A percentile compares a stretch with the other conserved stretches of the same genome.
Conservation (phyloP, 176 grass and related monocot genomes). For the Urochloa ruziziensis region DNA sequence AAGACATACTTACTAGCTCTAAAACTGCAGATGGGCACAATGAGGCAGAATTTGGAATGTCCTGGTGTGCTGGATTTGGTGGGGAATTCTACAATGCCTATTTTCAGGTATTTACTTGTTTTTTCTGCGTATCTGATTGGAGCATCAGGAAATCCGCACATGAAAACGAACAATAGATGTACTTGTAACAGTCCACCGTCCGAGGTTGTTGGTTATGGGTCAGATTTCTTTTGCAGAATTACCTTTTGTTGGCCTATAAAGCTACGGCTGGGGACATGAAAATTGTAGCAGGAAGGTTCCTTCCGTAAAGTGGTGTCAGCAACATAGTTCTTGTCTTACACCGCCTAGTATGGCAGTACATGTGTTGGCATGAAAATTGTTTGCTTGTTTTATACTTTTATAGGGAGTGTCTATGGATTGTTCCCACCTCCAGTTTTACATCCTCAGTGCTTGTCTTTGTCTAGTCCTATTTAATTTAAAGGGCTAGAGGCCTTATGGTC, state of each 20-base stretch:
- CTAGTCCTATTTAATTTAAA: neutral
- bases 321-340: neutral
- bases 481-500: neutral
- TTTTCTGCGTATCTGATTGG: constrained; percentile 10
- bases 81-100: constrained; percentile 83
- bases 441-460: neutral
- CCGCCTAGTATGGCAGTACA: neutral
- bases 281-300: constrained; percentile 6
- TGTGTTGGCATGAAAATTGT: neutral
- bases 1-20: neutral
- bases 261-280: neutral
- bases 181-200: neutral
- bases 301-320: neutral
- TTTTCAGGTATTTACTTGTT: constrained; percentile 64
- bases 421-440: neutral
- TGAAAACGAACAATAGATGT: neutral
- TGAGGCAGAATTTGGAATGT: constrained; percentile 98
- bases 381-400: neutral
- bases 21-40: constrained; percentile 76
- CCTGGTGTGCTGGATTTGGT: constrained; percentile 96
- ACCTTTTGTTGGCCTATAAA: constrained; percentile 12
- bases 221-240: neutral
- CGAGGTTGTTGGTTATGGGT: neutral
- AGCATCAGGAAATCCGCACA: neutral
- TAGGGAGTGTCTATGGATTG: neutral